These are phyloP conservation scores for Tuctoria greenei DNA, from an alignment of 176 grass and related monocot genomes.

Conservation along the genomic window DNA sequence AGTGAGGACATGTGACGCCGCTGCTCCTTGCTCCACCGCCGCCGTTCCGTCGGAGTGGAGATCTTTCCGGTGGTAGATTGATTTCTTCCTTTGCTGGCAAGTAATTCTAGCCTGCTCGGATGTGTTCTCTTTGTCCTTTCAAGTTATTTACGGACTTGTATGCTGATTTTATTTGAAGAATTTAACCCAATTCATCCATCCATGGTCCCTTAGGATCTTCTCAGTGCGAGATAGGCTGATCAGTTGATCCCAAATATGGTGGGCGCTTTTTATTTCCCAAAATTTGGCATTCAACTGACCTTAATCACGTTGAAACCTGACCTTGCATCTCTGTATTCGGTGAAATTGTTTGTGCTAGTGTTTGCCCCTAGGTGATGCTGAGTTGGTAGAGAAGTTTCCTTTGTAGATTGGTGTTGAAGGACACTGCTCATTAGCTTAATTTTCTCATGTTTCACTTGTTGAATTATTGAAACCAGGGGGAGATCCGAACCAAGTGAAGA, in stretches of 20 bases:
- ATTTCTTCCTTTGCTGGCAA: not conserved
- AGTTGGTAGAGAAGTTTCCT: not conserved
- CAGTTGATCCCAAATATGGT: not conserved
- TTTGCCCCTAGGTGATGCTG: not conserved
- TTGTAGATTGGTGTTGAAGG: conserved; percentile 18
- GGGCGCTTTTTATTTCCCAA: not conserved
- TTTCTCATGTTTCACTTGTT: not conserved
- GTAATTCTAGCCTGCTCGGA: no score
- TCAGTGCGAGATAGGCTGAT: not conserved
- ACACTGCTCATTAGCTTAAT: conserved; percentile 9
- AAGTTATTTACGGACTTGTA: not conserved
- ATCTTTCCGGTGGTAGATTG: not conserved
- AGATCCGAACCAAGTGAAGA: conserved; percentile 28
- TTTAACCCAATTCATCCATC: not conserved
- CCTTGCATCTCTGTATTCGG: not conserved
- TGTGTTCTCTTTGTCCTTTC: not conserved
- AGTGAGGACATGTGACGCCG: not conserved
- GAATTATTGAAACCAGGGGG: conserved; percentile 29
- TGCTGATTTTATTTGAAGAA: not conserved
- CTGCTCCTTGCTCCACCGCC: not conserved
- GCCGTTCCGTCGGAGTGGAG: not conserved
- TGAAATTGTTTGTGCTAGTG: conserved; percentile 4
- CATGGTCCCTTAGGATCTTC: not conserved
- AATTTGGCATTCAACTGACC: not conserved
- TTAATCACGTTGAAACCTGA: not conserved